Evolutionary conservation across 305 asterid genomes (phyloP), one percentile per base, ranked within the genome.

Genomic region (Fraxinus velutina): DNA sequence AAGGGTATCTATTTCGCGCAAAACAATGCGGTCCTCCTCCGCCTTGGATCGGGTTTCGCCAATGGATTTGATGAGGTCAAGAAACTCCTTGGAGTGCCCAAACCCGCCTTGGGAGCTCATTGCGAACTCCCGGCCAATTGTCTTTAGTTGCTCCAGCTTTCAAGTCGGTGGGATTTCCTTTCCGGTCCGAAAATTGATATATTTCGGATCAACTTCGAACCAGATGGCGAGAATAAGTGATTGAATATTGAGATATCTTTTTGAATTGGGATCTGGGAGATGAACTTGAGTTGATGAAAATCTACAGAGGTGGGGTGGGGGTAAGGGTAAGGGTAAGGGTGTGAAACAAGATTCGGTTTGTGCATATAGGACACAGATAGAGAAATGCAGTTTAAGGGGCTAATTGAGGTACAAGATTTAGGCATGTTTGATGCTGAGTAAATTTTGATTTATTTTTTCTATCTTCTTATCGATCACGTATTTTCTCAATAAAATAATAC

Each of bases 1-100:
- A 1, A 96, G 92, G 80, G 89, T 93, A 75, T 94, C 97, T 84
- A 96, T 93, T 89, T 94, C 98, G 81, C 88, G 92, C 17, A 89
- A 17, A 4, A 96, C 90, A 86, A 94, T 96, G 77, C 98, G 93
- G 76, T 94, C 98, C 78, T 94, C 99, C 86, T 96, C 98, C 5
- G 97, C 91, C 77, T 96, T 96, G 89, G 99, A 94, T 92, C 97
- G 97, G 79, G 97, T 85, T 84, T 95, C 97, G 19, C 99, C 99
- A 73, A 95, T 95, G 6, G 97, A 95, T 84, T 94, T 95, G 76
- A 95, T 90, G 75, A 94, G 93, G 92, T 94, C 97, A 3, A 92
- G 91, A 86, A 92, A 95, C 87, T 95, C 99, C 66, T 94, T 95
- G 12, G 99, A 92, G 79, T 95, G 98, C 55, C 93, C 93, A 78